Evolutionary conservation across 129 eudicot species (phyloP), one percentile per base, ranked within the genome.

Genomic region (Mikania micrantha): DNA sequence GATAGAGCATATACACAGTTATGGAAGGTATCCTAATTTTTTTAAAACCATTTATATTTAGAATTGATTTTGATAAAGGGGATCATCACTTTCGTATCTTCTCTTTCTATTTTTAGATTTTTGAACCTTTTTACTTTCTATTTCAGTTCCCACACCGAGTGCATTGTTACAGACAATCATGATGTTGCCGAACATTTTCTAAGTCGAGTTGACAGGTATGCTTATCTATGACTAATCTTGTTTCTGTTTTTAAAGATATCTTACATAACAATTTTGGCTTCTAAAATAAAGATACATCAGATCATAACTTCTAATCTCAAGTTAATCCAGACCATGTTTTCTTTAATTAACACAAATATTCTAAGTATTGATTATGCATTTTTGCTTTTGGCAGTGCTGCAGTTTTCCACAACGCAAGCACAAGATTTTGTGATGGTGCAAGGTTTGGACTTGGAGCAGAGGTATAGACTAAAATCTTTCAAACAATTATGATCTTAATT

Each of bases 381-480:
- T 56, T 16, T 58, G 40, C 40, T 66, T 56, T 54, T 57, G 8
- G 38, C 88, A 92, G 98, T 84, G 98, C 98, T 82, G 98, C 98
- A n/a, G 96, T 88, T 49, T 84, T 92, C 75, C 98, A 92, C 50
- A 92, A 92, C 67, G 95, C 98, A 68, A 92, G 98, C 80, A 92
- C 98, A 31, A 71, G 98, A 78, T 92, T 92, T 72, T 84, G 96
- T 82, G 98, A 92, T 82, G 98, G 98, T 19, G 85, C 88, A 20
- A 90, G 98, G 22, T 92, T 92, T 75, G 98, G 96, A 20, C 85
- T 92, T 11, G 98, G 98, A 9, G 98, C 98, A 28, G 98, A 92
- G 98, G 98, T 88, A 82, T 62, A n/a, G n/a, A n/a, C n/a, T n/a
- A 53, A 21, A 22, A 60, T 61, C 19, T 39, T 44, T 32, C 9